Evolutionary conservation across 768 basidiomycete genomes (phyloP).

Genomic region (Mycena sanguinolenta): DNA sequence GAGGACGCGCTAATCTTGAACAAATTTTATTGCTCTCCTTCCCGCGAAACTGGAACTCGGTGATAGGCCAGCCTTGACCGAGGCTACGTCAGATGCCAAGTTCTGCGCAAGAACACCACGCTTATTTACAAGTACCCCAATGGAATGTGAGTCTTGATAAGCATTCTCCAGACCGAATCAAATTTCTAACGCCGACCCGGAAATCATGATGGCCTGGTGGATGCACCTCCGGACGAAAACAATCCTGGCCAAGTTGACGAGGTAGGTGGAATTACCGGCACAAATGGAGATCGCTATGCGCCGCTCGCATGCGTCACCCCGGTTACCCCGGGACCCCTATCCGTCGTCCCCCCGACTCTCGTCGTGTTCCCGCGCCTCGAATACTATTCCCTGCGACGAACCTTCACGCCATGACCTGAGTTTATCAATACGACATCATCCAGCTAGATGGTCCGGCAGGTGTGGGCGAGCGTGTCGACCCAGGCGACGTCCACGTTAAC

Average conservation of each 20-base stretch:
- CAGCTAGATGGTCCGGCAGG: constrained; percentile 94
- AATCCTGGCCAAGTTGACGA: constrained; percentile 74
- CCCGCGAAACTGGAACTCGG: constrained; percentile 1
- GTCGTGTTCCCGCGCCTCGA: too few relatives aligned
- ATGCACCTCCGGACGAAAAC: constrained; percentile 88
- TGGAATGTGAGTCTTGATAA: constrained; percentile 80
- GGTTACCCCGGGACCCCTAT: too few relatives aligned
- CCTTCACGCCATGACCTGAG: too few relatives aligned
- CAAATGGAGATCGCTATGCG: too few relatives aligned
- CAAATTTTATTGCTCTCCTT: constrained; percentile 54
- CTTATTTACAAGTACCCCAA: constrained; percentile 97
- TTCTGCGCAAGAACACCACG: constrained; percentile 94
- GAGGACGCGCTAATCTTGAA: constrained; percentile 98
- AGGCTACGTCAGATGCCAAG: constrained; percentile 98
- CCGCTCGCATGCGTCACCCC: too few relatives aligned
- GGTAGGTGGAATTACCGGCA: too few relatives aligned
- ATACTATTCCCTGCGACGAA: too few relatives aligned
- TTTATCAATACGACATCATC: constrained; percentile 92
- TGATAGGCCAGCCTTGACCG: constrained; percentile 92
- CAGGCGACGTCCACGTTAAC: constrained; percentile 95
- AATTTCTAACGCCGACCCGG: constrained; percentile 23
- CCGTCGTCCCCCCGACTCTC: too few relatives aligned
- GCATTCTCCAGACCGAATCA: constrained; percentile 7
- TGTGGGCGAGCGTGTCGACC: constrained; percentile 93
- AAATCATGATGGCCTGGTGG: constrained; percentile 94